Conservation (phyloP, 352 stramenopile species). For the Pythium biforme region DNA sequence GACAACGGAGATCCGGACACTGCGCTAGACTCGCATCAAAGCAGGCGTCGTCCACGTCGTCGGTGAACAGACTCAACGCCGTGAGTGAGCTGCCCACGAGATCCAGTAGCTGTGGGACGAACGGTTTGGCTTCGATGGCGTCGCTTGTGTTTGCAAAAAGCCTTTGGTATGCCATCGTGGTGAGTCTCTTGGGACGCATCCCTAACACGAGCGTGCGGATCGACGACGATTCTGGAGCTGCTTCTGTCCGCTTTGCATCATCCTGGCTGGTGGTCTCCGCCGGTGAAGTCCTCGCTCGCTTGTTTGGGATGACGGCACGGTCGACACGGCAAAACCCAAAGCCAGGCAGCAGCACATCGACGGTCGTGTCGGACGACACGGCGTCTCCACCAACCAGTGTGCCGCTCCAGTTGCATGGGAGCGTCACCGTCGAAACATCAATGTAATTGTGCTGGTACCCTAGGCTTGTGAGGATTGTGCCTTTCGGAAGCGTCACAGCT, state of each 20-base stretch:
- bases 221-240: not conserved
- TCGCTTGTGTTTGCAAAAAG: not conserved
- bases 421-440: not conserved
- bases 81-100: conserved; percentile 2
- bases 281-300: not conserved
- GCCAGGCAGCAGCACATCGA: conserved; percentile 10
- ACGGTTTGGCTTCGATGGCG: not conserved
- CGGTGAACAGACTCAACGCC: not conserved
- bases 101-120: not conserved
- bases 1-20: not conserved
- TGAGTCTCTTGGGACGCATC: not conserved
- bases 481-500: not conserved
- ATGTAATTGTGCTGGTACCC: not conserved
- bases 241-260: not conserved
- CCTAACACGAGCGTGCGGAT: conserved; percentile 3
- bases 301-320: conserved; percentile 4
- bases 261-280: not conserved
- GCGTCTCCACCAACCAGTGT: not conserved
- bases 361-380: not conserved
- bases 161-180: not conserved
- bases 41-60: conserved; percentile 5
- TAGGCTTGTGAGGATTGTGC: not conserved
- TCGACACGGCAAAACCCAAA: conserved; percentile 11
- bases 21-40: conserved; percentile 2
- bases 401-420: conserved; percentile 7